These are phyloP conservation scores for Sclerotinia minor DNA, from an alignment of 2,329 filamentous ascomycete species.

Conservation along the genomic window DNA sequence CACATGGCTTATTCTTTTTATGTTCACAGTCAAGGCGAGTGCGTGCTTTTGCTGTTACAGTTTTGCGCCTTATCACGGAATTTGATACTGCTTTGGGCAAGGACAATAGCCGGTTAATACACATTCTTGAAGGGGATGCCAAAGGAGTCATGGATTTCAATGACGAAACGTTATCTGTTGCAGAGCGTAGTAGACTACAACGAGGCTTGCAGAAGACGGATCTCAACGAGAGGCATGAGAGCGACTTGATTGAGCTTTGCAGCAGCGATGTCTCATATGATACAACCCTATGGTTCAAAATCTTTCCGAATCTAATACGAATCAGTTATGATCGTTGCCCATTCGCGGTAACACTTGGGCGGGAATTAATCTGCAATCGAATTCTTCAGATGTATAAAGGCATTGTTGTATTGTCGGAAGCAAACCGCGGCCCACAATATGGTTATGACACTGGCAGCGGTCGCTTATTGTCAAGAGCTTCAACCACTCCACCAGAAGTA, in stretches of 20 bases:
- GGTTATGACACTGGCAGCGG: constrained; percentile 58
- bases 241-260: constrained; percentile 88
- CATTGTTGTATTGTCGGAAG: constrained; percentile 77
- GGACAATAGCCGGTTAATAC: constrained; percentile 72
- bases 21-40: constrained; percentile 94
- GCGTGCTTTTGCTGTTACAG: constrained; percentile 85
- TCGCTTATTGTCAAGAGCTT: constrained; percentile 50
- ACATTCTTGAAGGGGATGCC: constrained; percentile 88
- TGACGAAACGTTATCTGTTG: constrained; percentile 85
- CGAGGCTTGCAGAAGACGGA: constrained; percentile 84
- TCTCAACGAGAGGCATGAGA: constrained; percentile 59
- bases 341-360: constrained; percentile 84
- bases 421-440: constrained; percentile 62
- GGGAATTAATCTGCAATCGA: constrained; percentile 89
- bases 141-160: constrained; percentile 88
- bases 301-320: constrained; percentile 92
- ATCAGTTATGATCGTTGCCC: constrained; percentile 89
- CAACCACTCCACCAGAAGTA: constrained; percentile 76
- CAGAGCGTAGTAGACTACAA: constrained; percentile 88
- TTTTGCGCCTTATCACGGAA: constrained; percentile 86
- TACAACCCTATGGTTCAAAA: constrained; percentile 93
- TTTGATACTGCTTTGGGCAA: constrained; percentile 89
- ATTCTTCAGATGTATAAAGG: constrained; percentile 90
- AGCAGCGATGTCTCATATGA: constrained; percentile 95
- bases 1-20: constrained; percentile 93